Conservation (phyloP, 2,329 filamentous ascomycete species). For the Scleromitrula shiraiana region DNA sequence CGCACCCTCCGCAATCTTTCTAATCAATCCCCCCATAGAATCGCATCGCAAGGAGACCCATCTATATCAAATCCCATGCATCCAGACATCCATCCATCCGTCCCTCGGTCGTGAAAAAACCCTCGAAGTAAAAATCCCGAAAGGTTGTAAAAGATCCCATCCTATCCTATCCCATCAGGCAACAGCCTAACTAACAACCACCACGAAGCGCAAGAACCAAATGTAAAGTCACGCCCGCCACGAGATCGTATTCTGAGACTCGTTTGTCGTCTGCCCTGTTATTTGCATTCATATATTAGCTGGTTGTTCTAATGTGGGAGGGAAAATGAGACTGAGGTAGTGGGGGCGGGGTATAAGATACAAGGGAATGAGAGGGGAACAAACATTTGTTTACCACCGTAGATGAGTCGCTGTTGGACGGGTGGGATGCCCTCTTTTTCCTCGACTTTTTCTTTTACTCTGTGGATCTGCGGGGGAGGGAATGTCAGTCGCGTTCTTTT, state of each 20-base stretch:
- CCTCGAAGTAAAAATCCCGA: no score
- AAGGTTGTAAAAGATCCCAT: no score
- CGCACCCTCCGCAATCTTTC: no score
- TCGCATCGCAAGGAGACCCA: no score
- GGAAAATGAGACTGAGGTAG: neutral
- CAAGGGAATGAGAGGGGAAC: conserved; percentile 20
- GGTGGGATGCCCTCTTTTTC: conserved; percentile 98
- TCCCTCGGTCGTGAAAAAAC: no score
- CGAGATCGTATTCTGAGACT: conserved; percentile 80
- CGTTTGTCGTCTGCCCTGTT: conserved; percentile 92
- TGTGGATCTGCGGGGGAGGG: conserved; percentile 55
- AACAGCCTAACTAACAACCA: conserved; percentile 43
- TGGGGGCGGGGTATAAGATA: neutral
- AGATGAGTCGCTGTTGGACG: conserved; percentile 92
- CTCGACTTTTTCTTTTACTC: conserved; percentile 98
- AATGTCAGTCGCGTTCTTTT: no score
- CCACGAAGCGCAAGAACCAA: conserved; percentile 90
- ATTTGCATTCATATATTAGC: neutral
- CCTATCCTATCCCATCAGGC: no score
- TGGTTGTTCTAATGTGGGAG: neutral
- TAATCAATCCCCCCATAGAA: no score
- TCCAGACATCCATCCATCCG: no score
- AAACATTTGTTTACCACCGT: conserved; percentile 96
- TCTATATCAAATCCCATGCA: no score
- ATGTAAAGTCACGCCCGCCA: conserved; percentile 89